Evolutionary conservation across 2,329 filamentous ascomycete species (phyloP), one percentile per base, ranked within the genome.

Genomic region (Phyllosticta citrichinensis): DNA sequence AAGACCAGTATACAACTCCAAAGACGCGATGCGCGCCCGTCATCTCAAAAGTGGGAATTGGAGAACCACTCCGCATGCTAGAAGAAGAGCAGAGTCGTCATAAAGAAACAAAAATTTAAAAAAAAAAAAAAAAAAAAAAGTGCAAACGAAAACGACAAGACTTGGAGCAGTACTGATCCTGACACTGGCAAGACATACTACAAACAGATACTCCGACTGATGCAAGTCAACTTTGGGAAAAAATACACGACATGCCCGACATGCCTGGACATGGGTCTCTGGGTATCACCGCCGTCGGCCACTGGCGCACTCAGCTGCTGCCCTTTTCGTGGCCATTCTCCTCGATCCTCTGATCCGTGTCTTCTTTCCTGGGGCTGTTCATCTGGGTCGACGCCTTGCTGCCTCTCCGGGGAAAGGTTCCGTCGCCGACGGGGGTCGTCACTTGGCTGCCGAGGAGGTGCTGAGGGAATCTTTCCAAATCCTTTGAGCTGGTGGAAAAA

Each of bases 401-500:
- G 33, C 58, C 58, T 27, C 58, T 50, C 22, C 58, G 33, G 24
- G 58, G 58, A 56, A 60, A 60, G 17, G 53, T 3, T 24, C 58
- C 58, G 14, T 60, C 58, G 12, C 58, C 58, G 5, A 60, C 54
- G 5, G 58, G 58, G 9, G 58, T 60, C 33, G 24, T 56, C 30
- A 53, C 58, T 47, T 60, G 58, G 20, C 59, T 61, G 30, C 73
- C 72, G 19, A 76, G 69, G 50, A 72, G 71, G 60, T 76, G 75
- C 50, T 73, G 73, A 5, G 76, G 75, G 64, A 75, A 79, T 11
- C 74, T 75, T 64, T 79, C 74, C 5, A 80, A 71, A 63, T 81
- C 79, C 64, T 77, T 78, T 62, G 77, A 77, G 66, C 77, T 80
- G 1, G 78, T 80, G 22, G 77, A 80, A 65, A 81, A 81, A 22